Conservation (phyloP, 768 basidiomycete genomes). For the Leccinum longicurvipes region DNA sequence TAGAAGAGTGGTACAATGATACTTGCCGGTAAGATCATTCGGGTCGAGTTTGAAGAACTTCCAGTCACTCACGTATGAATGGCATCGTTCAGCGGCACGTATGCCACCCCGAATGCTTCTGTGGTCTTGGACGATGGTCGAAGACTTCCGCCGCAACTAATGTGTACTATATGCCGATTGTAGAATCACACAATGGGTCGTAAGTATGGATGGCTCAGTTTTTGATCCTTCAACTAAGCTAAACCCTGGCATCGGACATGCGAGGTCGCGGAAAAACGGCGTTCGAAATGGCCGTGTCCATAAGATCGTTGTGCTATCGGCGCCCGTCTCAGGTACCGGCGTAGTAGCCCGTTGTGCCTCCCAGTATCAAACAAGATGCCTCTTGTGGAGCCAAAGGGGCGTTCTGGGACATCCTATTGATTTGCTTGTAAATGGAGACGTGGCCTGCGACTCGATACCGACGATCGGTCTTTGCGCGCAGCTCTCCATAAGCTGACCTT, state of each 20-base stretch:
- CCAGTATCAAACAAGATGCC: neutral
- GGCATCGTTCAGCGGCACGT: too few species aligned
- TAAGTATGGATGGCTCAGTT: neutral
- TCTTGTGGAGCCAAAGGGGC: neutral
- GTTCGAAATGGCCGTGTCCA: neutral
- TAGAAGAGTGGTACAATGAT: neutral
- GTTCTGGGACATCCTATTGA: neutral
- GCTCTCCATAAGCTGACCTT: conserved; percentile 24
- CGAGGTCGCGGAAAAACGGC: neutral
- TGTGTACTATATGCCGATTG: too few species aligned
- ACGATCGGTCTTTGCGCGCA: conserved; percentile 20
- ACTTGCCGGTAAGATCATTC: neutral
- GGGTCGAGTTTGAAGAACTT: too few species aligned
- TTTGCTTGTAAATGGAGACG: conserved; percentile 40
- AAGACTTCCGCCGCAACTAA: neutral
- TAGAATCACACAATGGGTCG: too few species aligned
- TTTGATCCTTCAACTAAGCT: neutral
- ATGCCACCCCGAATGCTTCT: neutral
- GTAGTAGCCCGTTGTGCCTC: neutral
- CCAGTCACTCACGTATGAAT: neutral
- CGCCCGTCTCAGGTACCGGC: neutral
- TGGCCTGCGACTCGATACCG: conserved; percentile 45
- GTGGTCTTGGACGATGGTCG: neutral
- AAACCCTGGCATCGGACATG: neutral
- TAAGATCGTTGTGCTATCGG: neutral